These are phyloP conservation scores for Barbatosphaeria neglecta DNA, from an alignment of 495 filamentous ascomycete species.

Conservation along the genomic window DNA sequence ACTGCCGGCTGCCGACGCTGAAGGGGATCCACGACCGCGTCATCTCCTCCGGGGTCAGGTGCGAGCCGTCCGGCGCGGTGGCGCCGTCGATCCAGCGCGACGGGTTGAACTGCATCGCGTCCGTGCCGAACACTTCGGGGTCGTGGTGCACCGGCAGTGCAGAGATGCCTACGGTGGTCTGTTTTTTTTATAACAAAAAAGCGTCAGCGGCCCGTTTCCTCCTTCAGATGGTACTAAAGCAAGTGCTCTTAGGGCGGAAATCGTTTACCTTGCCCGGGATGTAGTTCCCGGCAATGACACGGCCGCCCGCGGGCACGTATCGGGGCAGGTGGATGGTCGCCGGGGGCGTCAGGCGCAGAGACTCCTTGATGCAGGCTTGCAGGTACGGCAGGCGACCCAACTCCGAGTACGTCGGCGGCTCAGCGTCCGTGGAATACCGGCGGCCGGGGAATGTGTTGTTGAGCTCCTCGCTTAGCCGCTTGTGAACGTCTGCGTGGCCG, in stretches of 20 bases:
- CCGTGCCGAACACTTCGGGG: background rate
- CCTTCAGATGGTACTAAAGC: too few relatives aligned
- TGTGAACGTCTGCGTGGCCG: background rate
- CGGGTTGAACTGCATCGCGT: background rate
- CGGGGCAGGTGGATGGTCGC: constrained; percentile 5
- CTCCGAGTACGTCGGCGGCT: background rate
- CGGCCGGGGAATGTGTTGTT: background rate
- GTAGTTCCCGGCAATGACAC: background rate
- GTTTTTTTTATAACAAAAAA: background rate
- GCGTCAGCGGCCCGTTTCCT: background rate
- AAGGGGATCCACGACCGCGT: constrained; percentile 22
- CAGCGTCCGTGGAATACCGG: background rate
- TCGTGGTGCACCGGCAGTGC: background rate
- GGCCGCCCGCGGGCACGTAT: background rate
- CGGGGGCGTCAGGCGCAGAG: constrained; percentile 18
- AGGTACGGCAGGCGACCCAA: constrained; percentile 17
- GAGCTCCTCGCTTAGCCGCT: background rate
- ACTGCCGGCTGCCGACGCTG: constrained; percentile 43
- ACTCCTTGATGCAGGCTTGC: constrained; percentile 26
- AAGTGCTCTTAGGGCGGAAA: too few relatives aligned
- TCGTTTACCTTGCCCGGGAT: background rate
- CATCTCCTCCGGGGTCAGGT: constrained; percentile 1
- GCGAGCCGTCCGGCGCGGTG: constrained; percentile 7
- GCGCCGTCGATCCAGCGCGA: background rate
- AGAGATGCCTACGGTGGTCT: background rate